Conservation (phyloP, 441 rosid genomes). For the Lepidium campestre region DNA sequence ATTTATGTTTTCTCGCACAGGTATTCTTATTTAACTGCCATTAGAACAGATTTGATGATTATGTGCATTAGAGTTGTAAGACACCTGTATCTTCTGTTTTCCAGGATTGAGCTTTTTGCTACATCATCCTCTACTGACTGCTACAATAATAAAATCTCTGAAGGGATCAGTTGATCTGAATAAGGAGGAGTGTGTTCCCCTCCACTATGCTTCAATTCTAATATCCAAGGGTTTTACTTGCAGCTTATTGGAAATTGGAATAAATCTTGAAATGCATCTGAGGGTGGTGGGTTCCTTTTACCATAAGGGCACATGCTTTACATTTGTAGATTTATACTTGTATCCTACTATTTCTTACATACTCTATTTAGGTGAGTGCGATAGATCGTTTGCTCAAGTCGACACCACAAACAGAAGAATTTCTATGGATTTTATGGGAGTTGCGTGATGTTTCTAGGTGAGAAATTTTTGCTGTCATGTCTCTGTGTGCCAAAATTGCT, state of each 20-base stretch:
- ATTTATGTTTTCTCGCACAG: constrained; percentile 77
- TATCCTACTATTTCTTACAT: constrained; percentile 7
- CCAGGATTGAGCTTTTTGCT: constrained; percentile 81
- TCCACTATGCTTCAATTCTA: constrained; percentile 77
- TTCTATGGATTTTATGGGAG: constrained; percentile 97
- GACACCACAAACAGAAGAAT: constrained; percentile 86
- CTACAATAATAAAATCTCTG: constrained; percentile 62
- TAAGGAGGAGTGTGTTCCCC: constrained; percentile 89
- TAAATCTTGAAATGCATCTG: constrained; percentile 84
- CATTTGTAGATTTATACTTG: neutral
- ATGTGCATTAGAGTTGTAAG: constrained; percentile 8
- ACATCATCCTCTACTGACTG: constrained; percentile 70
- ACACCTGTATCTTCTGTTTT: constrained; percentile 27
- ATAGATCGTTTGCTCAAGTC: constrained; percentile 74
- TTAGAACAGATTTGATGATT: neutral
- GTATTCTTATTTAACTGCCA: constrained; percentile 29
- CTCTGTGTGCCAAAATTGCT: constrained; percentile 7
- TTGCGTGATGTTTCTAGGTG: constrained; percentile 92
- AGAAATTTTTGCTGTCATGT: constrained; percentile 15
- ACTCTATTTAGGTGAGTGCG: constrained; percentile 62
- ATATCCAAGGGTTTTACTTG: constrained; percentile 90
- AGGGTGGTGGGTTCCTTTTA: constrained; percentile 73
- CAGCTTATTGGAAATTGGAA: constrained; percentile 72
- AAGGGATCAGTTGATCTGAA: constrained; percentile 52
- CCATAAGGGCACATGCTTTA: constrained; percentile 12